These are phyloP conservation scores for Acanthamoeba sp. DNA, from an alignment of 208 protist species.

Conservation along the genomic window DNA sequence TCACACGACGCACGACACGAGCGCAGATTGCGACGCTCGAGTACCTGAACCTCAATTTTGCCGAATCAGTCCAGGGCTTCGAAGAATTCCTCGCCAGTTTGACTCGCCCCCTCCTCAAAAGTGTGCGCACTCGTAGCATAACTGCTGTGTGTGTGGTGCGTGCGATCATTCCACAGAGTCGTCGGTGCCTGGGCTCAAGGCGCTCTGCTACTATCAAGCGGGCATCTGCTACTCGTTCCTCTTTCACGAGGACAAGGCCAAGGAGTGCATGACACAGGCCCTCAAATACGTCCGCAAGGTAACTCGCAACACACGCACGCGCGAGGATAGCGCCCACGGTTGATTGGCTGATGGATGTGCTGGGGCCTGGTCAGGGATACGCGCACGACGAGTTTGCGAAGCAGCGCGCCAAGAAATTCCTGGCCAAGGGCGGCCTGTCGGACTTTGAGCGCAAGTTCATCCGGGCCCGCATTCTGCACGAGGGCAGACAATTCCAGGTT, in stretches of 20 bases:
- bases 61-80: background rate
- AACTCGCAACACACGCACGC: background rate
- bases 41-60: constrained; percentile 25
- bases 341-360: too few species aligned
- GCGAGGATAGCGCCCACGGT: too few species aligned
- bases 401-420: background rate
- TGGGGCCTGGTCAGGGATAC: background rate
- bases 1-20: background rate
- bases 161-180: background rate
- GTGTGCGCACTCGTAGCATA: too few species aligned
- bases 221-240: constrained; percentile 48
- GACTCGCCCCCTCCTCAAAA: too few species aligned
- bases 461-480: background rate
- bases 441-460: constrained; percentile 37
- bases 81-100: background rate
- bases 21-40: constrained; percentile 1
- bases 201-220: constrained; percentile 30
- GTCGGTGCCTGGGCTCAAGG: background rate
- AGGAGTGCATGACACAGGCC: constrained; percentile 43
- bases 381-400: constrained; percentile 33
- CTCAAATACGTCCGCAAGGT: constrained; percentile 52
- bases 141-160: background rate
- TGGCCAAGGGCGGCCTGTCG: background rate
- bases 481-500: constrained; percentile 5
- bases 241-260: constrained; percentile 27